These are phyloP conservation scores for Mycena amicta DNA, from an alignment of 768 basidiomycete species.

Conservation along the genomic window DNA sequence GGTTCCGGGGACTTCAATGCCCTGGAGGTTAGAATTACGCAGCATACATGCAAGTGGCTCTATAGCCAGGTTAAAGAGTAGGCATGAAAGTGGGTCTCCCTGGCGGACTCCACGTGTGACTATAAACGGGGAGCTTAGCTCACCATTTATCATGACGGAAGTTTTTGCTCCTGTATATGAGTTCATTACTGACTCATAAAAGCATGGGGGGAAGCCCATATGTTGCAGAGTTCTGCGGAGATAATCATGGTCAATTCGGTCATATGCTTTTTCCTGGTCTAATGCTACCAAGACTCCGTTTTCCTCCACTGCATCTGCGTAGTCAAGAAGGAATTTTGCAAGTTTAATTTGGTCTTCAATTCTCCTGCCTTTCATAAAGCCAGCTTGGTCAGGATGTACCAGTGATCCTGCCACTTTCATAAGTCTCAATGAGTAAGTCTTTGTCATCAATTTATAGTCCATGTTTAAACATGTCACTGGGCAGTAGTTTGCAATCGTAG, in stretches of 20 bases:
- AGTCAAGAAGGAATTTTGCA: background rate
- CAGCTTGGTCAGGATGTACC: background rate
- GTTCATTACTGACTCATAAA: background rate
- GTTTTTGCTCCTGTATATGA: background rate
- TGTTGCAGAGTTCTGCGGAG: constrained; percentile 1
- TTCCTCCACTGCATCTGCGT: constrained; percentile 2
- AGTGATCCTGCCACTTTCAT: background rate
- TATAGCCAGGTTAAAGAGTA: background rate
- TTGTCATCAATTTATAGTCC: background rate
- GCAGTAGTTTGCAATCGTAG: background rate
- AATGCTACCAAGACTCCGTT: constrained; percentile 5
- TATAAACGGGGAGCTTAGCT: background rate
- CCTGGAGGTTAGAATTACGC: background rate
- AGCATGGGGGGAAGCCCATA: background rate
- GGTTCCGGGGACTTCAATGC: background rate
- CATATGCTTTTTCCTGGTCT: constrained; percentile 6
- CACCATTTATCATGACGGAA: background rate
- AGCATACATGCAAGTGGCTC: constrained; percentile 1
- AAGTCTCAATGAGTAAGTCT: background rate
- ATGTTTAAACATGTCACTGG: background rate
- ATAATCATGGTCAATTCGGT: constrained; percentile 12
- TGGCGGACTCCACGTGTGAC: background rate
- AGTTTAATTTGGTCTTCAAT: constrained; percentile 1
- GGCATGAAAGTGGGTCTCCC: background rate
- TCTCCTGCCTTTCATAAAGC: constrained; percentile 5